Percentiles rank a stretch among this genome's conserved stretches.
These are phyloP conservation scores for Cicer pinnatifidum DNA, from an alignment of 306 rosid genomes.

Conservation along the genomic window DNA sequence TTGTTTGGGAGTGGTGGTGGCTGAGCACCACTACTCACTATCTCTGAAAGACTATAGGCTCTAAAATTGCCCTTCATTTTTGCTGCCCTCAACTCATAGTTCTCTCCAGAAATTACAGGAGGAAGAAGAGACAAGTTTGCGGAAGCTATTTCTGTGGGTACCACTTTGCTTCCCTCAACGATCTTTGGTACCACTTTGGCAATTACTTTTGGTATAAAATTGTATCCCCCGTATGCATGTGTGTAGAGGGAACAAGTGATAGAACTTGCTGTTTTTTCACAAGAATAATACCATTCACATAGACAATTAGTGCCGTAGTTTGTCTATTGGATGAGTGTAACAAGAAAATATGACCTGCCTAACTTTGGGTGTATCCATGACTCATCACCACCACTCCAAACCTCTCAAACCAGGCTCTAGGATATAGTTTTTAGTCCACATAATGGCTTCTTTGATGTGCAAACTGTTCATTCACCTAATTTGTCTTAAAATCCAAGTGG, in stretches of 20 bases:
- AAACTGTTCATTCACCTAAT: neutral
- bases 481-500: neutral
- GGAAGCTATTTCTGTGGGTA: too few relatives aligned
- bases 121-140: too few relatives aligned
- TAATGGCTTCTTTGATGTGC: neutral
- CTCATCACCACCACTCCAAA: neutral
- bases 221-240: too few relatives aligned
- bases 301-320: neutral
- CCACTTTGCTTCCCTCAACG: too few relatives aligned
- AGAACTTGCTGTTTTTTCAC: too few relatives aligned
- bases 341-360: neutral
- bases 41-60: neutral
- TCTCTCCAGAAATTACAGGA: too few relatives aligned
- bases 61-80: neutral
- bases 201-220: too few relatives aligned
- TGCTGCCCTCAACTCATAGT: too few relatives aligned
- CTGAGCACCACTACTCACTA: neutral
- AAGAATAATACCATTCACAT: neutral
- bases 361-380: neutral
- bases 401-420: neutral
- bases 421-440: neutral
- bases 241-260: too few relatives aligned
- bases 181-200: too few relatives aligned
- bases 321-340: neutral
- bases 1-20: neutral